Evolutionary conservation across 768 basidiomycete genomes (phyloP).

Genomic region (Ramaria rubella): DNA sequence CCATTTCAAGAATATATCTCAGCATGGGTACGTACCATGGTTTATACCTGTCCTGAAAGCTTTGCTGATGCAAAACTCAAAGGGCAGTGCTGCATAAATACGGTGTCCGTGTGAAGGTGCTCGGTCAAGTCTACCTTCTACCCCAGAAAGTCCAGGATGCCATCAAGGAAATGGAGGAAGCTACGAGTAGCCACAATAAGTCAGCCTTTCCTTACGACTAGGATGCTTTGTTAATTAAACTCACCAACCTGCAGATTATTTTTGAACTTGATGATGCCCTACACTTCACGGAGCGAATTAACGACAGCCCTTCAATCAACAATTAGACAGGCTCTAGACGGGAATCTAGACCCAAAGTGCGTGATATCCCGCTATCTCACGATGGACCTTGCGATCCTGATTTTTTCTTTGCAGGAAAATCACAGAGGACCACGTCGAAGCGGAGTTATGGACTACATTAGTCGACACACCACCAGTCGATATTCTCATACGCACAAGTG

Average conservation of each 20-base stretch:
- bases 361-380: slow-evolving; percentile 25
- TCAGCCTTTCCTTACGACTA: slow-evolving; percentile 34
- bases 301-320: slow-evolving; percentile 60
- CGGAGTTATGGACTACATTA: slow-evolving; percentile 57
- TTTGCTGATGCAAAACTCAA: background rate
- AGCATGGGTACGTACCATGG: slow-evolving; percentile 59
- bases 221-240: background rate
- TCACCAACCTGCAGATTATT: slow-evolving; percentile 58
- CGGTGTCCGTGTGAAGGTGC: slow-evolving; percentile 75
- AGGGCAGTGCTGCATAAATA: slow-evolving; percentile 66
- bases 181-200: slow-evolving; percentile 72
- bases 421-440: slow-evolving; percentile 61
- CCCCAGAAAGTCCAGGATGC: slow-evolving; percentile 70
- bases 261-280: slow-evolving; percentile 89
- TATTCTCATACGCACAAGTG: slow-evolving; percentile 85
- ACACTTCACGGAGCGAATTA: slow-evolving; percentile 89
- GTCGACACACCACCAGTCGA: slow-evolving; percentile 77
- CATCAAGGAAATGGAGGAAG: slow-evolving; percentile 59
- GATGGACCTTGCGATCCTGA: background rate
- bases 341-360: slow-evolving; percentile 37
- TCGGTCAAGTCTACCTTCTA: slow-evolving; percentile 71
- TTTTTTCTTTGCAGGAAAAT: slow-evolving; percentile 38
- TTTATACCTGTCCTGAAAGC: background rate
- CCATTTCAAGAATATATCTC: slow-evolving; percentile 69
- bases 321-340: slow-evolving; percentile 15